A percentile compares a stretch with the other conserved stretches of the same genome.
Conservation (phyloP, 306 rosid genomes). For the Quercus engelmannii region DNA sequence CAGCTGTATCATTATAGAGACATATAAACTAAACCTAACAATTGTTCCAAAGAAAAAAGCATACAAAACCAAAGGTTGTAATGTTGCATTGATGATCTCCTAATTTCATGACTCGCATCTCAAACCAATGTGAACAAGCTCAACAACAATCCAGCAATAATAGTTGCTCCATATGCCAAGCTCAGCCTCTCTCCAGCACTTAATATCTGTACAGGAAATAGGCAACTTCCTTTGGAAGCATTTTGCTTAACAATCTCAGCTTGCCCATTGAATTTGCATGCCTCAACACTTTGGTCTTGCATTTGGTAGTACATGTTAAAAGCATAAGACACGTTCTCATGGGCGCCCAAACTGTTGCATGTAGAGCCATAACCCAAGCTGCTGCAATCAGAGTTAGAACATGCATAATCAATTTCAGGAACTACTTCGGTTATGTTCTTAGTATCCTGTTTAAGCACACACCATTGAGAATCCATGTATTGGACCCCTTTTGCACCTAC, state of each 20-base stretch:
- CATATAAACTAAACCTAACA: neutral
- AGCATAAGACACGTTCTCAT: constrained; percentile 49
- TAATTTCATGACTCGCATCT: neutral
- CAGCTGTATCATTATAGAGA: too few relatives aligned
- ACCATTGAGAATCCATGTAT: constrained; percentile 57
- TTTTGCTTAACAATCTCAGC: constrained; percentile 39
- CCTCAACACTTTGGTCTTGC: constrained; percentile 58
- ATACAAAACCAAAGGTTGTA: neutral
- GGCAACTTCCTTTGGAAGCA: constrained; percentile 39
- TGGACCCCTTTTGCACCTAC: constrained; percentile 55
- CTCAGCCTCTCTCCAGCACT: constrained; percentile 35
- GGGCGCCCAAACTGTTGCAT: constrained; percentile 28
- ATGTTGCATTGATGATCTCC: neutral
- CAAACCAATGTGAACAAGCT: constrained; percentile 19
- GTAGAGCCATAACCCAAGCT: constrained; percentile 35
- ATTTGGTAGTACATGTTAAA: constrained; percentile 61
- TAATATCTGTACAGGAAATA: constrained; percentile 43
- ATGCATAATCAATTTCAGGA: constrained; percentile 36
- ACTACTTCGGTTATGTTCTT: neutral
- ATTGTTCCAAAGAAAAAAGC: neutral
- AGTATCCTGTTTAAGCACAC: constrained; percentile 23
- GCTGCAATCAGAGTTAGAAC: constrained; percentile 54
- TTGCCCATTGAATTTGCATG: constrained; percentile 43
- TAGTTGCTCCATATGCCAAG: neutral
- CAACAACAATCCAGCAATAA: constrained; percentile 25